Conservation (phyloP, 2,329 filamentous ascomycete genomes). For the Fusarium odoratissimum region DNA sequence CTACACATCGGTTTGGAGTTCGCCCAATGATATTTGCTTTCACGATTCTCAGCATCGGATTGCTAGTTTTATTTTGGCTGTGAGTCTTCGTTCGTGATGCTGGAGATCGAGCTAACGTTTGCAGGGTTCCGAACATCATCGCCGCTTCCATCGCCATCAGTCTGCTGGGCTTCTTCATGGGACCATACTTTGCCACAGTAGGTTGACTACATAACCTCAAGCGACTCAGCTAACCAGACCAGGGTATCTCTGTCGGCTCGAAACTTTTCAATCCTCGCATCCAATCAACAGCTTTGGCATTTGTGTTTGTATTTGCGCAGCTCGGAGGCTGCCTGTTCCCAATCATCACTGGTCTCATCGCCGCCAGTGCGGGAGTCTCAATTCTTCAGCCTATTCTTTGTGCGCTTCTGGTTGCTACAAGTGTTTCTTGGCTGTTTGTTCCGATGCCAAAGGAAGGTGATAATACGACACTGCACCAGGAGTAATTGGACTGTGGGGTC, state of each 20-base stretch:
- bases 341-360: constrained; percentile 64
- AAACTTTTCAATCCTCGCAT: constrained; percentile 59
- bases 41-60: constrained; percentile 59
- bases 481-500: constrained; percentile 35
- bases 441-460: constrained; percentile 50
- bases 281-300: constrained; percentile 53
- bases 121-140: constrained; percentile 57
- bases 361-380: constrained; percentile 56
- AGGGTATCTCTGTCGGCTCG: constrained; percentile 66
- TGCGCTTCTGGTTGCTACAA: constrained; percentile 58
- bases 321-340: constrained; percentile 67
- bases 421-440: constrained; percentile 59
- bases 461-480: constrained; percentile 49
- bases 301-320: constrained; percentile 69
- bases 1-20: constrained; percentile 69
- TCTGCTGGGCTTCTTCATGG: constrained; percentile 67
- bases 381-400: constrained; percentile 65
- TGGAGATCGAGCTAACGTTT: neutral
- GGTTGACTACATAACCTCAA: constrained; percentile 10
- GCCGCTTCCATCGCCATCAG: constrained; percentile 65
- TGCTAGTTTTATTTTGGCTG: constrained; percentile 72
- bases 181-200: constrained; percentile 68
- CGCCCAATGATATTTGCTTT: constrained; percentile 68
- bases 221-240: neutral
- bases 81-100: constrained; percentile 39